Evolutionary conservation across 1,284 basidiomycete genomes (phyloP).

Genomic region (Fomes fomentarius): DNA sequence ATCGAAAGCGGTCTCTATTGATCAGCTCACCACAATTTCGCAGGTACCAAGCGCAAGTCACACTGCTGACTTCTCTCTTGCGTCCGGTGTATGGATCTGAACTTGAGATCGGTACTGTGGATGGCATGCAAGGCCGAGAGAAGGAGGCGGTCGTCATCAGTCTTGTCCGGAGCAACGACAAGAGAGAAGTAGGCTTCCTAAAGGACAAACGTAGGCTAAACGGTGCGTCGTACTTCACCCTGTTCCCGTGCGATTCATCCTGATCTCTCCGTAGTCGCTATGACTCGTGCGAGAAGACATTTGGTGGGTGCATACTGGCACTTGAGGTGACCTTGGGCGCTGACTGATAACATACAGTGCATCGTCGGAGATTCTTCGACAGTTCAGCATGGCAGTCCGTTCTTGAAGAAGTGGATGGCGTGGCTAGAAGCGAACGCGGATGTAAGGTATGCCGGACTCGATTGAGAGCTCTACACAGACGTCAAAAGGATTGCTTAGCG

Average conservation of each 20-base stretch:
- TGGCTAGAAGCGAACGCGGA: constrained; percentile 93
- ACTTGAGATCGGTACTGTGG: constrained; percentile 89
- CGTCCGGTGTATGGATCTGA: constrained; percentile 68
- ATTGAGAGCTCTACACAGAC: no score
- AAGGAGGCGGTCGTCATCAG: constrained; percentile 89
- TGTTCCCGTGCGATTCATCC: neutral
- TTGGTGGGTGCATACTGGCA: constrained; percentile 73
- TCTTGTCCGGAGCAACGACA: constrained; percentile 87
- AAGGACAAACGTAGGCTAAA: constrained; percentile 90
- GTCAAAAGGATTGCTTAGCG: no score
- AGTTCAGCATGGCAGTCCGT: constrained; percentile 79
- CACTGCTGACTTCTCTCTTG: constrained; percentile 74
- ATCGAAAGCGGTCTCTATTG: neutral
- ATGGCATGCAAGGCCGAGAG: constrained; percentile 94
- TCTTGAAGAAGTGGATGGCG: constrained; percentile 85
- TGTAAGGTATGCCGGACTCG: constrained; percentile 78
- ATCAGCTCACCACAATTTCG: neutral
- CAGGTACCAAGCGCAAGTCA: constrained; percentile 89
- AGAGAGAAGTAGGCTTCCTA: constrained; percentile 90
- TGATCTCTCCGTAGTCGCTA: constrained; percentile 64
- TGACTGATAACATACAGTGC: constrained; percentile 53
- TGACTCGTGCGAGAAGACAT: constrained; percentile 93
- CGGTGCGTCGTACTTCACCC: constrained; percentile 49
- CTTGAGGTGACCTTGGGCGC: constrained; percentile 40
- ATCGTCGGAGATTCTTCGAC: constrained; percentile 92